A percentile compares a stretch with the other conserved stretches of the same genome.
Conservation (phyloP, 768 basidiomycete genomes). For the Hydnomerulius pinastri region DNA sequence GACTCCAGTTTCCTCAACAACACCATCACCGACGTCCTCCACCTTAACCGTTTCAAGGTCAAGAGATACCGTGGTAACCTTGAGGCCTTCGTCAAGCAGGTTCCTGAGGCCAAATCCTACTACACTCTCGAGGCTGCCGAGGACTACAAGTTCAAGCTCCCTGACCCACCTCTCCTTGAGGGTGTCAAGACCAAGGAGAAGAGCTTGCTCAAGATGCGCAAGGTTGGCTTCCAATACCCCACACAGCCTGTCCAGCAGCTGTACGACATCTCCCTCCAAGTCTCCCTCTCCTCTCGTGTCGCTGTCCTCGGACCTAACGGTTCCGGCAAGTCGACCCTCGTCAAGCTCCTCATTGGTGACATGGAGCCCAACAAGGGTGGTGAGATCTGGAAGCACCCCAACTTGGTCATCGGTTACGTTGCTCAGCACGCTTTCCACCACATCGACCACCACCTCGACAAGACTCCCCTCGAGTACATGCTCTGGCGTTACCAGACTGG, state of each 20-base stretch:
- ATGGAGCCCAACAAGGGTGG: conserved; percentile 96
- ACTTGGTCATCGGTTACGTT: conserved; percentile 99
- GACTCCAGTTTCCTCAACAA: conserved; percentile 98
- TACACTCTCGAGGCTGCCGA: conserved; percentile 94
- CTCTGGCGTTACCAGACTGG: conserved; percentile 99
- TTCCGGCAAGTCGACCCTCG: conserved; percentile 96
- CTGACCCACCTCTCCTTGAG: conserved; percentile 93
- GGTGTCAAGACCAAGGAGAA: conserved; percentile 99
- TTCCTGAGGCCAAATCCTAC: conserved; percentile 97
- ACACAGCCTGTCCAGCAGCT: conserved; percentile 84
- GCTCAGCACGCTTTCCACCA: conserved; percentile 99
- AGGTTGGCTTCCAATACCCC: conserved; percentile 97
- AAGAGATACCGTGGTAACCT: conserved; percentile 95
- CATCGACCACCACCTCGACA: conserved; percentile 97
- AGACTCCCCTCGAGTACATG: conserved; percentile 99
- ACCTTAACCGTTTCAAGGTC: conserved; percentile 98
- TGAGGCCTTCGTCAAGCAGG: conserved; percentile 89
- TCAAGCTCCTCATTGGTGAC: conserved; percentile 96
- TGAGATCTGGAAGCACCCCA: conserved; percentile 99
- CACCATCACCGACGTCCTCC: conserved; percentile 96
- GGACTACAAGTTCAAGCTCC: conserved; percentile 99
- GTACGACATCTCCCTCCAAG: conserved; percentile 93
- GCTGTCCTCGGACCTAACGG: conserved; percentile 98
- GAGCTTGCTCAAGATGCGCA: conserved; percentile 95
- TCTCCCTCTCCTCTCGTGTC: conserved; percentile 97